A percentile compares a stretch with the other conserved stretches of the same genome.
Evolutionary conservation across 129 eudicot species (phyloP).

Genomic region (Solidago caesia): DNA sequence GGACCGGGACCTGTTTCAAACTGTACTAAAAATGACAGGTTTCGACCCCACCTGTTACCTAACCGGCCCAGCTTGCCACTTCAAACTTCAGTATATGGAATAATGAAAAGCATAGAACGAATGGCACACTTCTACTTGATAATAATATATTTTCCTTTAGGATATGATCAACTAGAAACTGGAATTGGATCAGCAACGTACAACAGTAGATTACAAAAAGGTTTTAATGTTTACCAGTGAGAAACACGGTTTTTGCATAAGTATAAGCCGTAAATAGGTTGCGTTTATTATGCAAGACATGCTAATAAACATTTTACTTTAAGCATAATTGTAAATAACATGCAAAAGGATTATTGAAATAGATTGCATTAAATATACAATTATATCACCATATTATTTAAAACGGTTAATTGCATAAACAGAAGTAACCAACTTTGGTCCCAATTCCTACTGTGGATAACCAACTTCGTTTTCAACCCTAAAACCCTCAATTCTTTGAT

Average conservation of each 20-base stretch:
- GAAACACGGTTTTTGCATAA: not conserved
- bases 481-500: not conserved
- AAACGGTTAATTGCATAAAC: not conserved
- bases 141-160: too few species aligned
- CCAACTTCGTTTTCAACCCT: not conserved
- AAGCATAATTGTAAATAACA: constrained; percentile 9
- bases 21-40: not conserved
- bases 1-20: too few species aligned
- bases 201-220: too few species aligned
- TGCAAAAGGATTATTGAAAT: not conserved
- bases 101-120: too few species aligned
- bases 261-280: too few species aligned
- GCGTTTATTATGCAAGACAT: not conserved
- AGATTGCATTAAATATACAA: too few species aligned
- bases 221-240: too few species aligned
- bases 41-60: not conserved
- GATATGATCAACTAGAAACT: too few species aligned
- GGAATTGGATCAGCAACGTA: too few species aligned
- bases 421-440: not conserved
- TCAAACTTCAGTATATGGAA: too few species aligned
- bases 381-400: not conserved
- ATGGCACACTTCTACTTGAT: too few species aligned
- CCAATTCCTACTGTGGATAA: not conserved
- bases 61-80: not conserved
- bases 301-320: not conserved